phyloP scores from a whole-genome alignment of 306 rosid genomes.

The Fagus sylvatica region DNA sequence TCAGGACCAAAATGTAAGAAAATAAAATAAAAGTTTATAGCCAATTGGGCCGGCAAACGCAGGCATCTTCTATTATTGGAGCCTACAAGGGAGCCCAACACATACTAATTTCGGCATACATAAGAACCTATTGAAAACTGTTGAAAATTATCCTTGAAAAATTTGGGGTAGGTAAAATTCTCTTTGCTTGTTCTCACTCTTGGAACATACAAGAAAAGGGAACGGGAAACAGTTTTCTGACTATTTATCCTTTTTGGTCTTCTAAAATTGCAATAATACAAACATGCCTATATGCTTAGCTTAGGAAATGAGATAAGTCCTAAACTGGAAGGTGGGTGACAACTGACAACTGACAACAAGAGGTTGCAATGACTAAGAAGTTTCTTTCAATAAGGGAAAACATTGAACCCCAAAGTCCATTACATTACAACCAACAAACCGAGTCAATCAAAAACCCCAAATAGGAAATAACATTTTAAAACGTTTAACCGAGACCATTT shows the following conservation, averaged over 20 bases:
- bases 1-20: background rate
- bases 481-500: slow-evolving; percentile 22
- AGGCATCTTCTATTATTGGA: slow-evolving; percentile 10
- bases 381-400: slow-evolving; percentile 17
- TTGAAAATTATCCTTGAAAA: background rate
- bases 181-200: slow-evolving; percentile 6
- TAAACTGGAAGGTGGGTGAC: slow-evolving; percentile 33
- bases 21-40: background rate
- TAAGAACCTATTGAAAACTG: background rate
- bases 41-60: slow-evolving; percentile 10
- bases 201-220: slow-evolving; percentile 26
- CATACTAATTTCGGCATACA: background rate
- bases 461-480: slow-evolving; percentile 15
- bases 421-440: slow-evolving; percentile 20
- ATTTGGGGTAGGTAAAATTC: background rate
- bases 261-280: slow-evolving; percentile 26
- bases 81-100: background rate
- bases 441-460: slow-evolving; percentile 7
- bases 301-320: slow-evolving; percentile 21
- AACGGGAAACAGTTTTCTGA: background rate
- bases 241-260: background rate
- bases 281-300: slow-evolving; percentile 20
- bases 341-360: background rate
- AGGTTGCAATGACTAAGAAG: slow-evolving; percentile 23
- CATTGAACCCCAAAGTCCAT: slow-evolving; percentile 36